Conservation (phyloP, 306 rosid species). For the Vigna trinervia region DNA sequence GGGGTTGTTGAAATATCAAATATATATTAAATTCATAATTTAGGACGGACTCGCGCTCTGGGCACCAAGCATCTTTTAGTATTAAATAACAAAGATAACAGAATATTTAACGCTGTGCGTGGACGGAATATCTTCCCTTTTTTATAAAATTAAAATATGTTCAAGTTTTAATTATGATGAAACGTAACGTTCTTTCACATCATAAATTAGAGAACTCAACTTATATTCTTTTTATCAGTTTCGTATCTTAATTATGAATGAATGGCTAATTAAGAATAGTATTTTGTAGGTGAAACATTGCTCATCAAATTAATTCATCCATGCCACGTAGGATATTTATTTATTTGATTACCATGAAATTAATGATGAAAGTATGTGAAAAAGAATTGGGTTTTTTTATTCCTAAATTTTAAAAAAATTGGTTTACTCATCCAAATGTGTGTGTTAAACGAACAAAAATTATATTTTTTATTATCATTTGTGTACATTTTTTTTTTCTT, state of each 20-base stretch:
- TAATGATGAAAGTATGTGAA: too few species aligned
- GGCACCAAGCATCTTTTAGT: background rate
- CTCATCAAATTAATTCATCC: background rate
- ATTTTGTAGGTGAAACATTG: too few species aligned
- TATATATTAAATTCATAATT: constrained; percentile 18
- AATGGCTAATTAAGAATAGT: background rate
- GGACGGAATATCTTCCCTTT: background rate
- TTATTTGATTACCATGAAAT: background rate
- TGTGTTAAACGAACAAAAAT: too few species aligned
- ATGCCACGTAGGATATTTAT: background rate
- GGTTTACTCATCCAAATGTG: too few species aligned
- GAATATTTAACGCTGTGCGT: background rate
- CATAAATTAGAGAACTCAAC: background rate
- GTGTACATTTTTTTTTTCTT: too few species aligned
- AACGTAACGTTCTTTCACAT: too few species aligned
- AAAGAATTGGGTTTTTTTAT: too few species aligned
- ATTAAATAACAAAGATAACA: background rate
- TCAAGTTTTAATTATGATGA: too few species aligned
- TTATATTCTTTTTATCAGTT: background rate
- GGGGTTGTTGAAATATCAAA: constrained; percentile 43
- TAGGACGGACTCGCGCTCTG: constrained; percentile 9
- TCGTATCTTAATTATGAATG: background rate
- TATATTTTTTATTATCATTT: too few species aligned
- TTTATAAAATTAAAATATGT: background rate
- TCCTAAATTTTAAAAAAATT: too few species aligned